Base-by-base conservation (phyloP, 2,329 filamentous ascomycete species). In the Neofusicoccum umdonicola region DNA sequence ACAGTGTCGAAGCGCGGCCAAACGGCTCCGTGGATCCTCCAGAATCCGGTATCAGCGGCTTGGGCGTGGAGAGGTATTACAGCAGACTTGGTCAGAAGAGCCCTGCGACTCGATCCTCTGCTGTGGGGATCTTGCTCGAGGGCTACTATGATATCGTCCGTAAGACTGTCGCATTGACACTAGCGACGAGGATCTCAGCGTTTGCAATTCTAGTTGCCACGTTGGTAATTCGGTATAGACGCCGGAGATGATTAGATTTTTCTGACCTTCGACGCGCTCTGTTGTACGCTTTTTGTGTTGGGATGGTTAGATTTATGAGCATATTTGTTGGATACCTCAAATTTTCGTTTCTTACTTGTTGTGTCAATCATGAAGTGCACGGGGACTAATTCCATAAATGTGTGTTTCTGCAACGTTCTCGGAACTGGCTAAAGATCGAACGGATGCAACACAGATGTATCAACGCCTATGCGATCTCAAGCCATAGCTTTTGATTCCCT, bases 101-200 rank as follows among this genome's bases (percentile, higher is more conserved):
- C 72, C 73, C 79, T 75, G 71, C 78, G 68, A 69, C 71, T 6
- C 68, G 76, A 62, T 75, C 74, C 1, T 74, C 75, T 13, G 79
- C 79, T 9, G 81, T 84, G 3, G 78, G 81, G 45, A 79, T 78
- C 0, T 78, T 84, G 77, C 71, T 84, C 5, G 81, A 84, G 68
- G 83, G 83, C 12, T 85, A 85, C 65, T 84, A 84, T 70, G 80
- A 82, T 52, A 77, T 83, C 65, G 77, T 84, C 17, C 73, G 81
- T 62, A 77, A 72, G 68, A 81, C 81, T 3, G 81, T 85, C 3
- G 76, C 77, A 15, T 71, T 78, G 11, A 77, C 80, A 8, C 68
- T 83, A 60, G 67, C 78, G 1, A 77, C 76, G 0, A 71, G 81
- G 34, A 65, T 78, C 11, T 44, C 63, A 7, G 39, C 62, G 3